Evolutionary conservation across 352 stramenopile genomes (phyloP), one percentile per base, ranked within the genome.

Genomic region (Phytophthora sojae): DNA sequence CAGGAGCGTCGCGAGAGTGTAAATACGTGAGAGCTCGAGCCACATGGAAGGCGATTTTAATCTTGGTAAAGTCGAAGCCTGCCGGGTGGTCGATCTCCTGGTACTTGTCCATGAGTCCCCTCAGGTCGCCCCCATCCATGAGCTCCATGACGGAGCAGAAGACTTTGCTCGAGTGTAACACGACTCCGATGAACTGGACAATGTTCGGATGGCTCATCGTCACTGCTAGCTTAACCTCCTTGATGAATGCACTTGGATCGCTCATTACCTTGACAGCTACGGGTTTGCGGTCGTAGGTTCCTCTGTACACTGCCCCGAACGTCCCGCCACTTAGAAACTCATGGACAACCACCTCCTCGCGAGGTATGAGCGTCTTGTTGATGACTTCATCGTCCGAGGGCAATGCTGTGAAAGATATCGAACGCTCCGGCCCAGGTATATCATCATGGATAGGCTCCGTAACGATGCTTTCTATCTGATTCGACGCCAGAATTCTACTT

Each of bases 11-110:
- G 2, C 75, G 66, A 30, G 74, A 78, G 51, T 89, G 81, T 30
- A 89, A 64, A 50, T 89, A 89, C 15, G 57, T 62, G 6, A 88
- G 70, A 11, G 66, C 81, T 32, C 80, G 65, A 5, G 79, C 77
- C 8, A 89, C 67, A 58, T 87, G 75, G 12, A 71, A 49, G 12
- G 64, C 64, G 47, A 71, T 65, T 47, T 26, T 71, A 25, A 65
- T 44, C 14, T 71, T 86, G 8, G 59, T 44, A 74, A 49, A 37
- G 50, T 69, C 23, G 61, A 71, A 60, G 39, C 59, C 64, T 60
- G 75, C 64, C 2, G 26, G n/a, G 29, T 54, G 50, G 37, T 60
- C 47, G 4, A 61, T 30, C n/a, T 68, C 49, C 45, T 82, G 70
- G 59, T 73, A 76, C 6, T 47, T 39, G 23, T 76, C 60, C 54